Evolutionary conservation across 192 early-diverging fungal species (phyloP).

Genomic region (Spizellomyces punctatus): DNA sequence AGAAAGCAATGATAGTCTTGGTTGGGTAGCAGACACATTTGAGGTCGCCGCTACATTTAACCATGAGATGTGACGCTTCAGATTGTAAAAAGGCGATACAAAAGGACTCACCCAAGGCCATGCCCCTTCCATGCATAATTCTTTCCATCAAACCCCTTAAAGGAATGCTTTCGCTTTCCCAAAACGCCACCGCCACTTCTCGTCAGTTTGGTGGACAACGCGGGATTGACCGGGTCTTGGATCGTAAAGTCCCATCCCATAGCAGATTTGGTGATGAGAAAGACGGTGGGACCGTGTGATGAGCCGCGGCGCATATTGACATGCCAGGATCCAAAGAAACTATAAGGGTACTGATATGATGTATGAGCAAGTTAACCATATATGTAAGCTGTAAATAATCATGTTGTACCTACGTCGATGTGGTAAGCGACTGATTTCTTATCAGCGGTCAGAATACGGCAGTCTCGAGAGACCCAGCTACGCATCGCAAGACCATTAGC

Average conservation of each 20-base stretch:
- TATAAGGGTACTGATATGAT: slow-evolving; percentile 12
- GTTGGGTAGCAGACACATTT: slow-evolving; percentile 14
- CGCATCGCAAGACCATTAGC: background rate
- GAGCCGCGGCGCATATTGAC: slow-evolving; percentile 31
- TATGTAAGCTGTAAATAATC: background rate
- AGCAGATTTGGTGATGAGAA: slow-evolving; percentile 24
- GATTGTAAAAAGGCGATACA: background rate
- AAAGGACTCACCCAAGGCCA: background rate
- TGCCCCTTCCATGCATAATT: slow-evolving; percentile 25
- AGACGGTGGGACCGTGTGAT: slow-evolving; percentile 19
- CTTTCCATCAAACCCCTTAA: slow-evolving; percentile 21
- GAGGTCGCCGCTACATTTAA: slow-evolving; percentile 8
- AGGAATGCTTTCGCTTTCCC: slow-evolving; percentile 20
- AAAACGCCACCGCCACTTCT: slow-evolving; percentile 11
- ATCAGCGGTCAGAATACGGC: slow-evolving; percentile 16
- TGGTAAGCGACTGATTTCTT: slow-evolving; percentile 24
- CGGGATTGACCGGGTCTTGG: slow-evolving; percentile 19
- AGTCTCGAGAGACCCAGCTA: slow-evolving; percentile 30
- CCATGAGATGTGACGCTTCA: background rate
- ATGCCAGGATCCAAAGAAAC: slow-evolving; percentile 24
- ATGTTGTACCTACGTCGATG: slow-evolving; percentile 13
- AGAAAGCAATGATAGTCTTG: slow-evolving; percentile 15
- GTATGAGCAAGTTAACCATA: background rate
- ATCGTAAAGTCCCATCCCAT: slow-evolving; percentile 28
- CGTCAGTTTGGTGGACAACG: background rate